A percentile compares a stretch with the other conserved stretches of the same genome.
Conservation (phyloP, 345 rosid species). For the Eucalyptus marginata region DNA sequence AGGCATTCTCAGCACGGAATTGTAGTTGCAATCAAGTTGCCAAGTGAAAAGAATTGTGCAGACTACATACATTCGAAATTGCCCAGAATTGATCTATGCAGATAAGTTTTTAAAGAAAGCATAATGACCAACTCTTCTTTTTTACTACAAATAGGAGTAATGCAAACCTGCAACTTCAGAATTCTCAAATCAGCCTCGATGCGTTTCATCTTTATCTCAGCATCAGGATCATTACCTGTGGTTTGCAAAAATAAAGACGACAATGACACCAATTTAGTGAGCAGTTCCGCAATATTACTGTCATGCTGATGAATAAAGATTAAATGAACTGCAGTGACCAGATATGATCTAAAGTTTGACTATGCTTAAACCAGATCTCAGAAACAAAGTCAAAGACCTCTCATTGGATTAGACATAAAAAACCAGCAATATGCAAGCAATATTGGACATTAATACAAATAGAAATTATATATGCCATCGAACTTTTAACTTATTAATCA, state of each 20-base stretch:
- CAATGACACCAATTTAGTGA: not conserved
- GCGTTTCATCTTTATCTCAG: constrained; percentile 38
- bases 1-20: not conserved
- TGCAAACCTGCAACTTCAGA: constrained; percentile 72
- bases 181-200: constrained; percentile 82
- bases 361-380: not conserved
- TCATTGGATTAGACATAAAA: not conserved
- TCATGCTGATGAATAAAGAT: not conserved
- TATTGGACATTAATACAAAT: not conserved
- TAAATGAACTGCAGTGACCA: not conserved
- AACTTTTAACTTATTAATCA: not conserved
- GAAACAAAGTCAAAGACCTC: not conserved
- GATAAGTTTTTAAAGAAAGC: not conserved
- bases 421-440: not conserved
- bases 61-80: not conserved
- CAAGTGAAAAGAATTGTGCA: not conserved
- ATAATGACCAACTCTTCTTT: not conserved
- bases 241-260: not conserved
- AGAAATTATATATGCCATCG: not conserved
- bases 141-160: not conserved
- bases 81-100: not conserved
- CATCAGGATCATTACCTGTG: constrained; percentile 37
- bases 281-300: not conserved
- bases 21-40: not conserved
- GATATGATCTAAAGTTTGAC: not conserved